A percentile compares a stretch with the other conserved stretches of the same genome.
Evolutionary conservation across 1,284 basidiomycete species (phyloP).

Genomic region (Trichosporon inkin): DNA sequence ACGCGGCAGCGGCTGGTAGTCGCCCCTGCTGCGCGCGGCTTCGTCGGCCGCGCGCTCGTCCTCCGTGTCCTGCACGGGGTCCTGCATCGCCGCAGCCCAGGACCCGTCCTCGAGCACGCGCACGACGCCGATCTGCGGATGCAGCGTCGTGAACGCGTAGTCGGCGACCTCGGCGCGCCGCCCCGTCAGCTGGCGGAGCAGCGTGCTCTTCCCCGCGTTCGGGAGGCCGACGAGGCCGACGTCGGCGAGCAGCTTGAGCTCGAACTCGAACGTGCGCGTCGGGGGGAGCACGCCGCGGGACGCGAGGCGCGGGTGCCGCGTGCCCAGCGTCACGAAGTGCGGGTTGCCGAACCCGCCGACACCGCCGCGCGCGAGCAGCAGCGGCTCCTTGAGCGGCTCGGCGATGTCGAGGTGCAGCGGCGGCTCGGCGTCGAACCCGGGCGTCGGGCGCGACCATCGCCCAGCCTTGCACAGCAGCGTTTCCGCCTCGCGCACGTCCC

Average conservation of each 20-base stretch:
- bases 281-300: conserved; percentile 77
- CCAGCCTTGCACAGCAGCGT: conserved; percentile 61
- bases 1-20: conserved; percentile 28
- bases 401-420: conserved; percentile 64
- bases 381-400: conserved; percentile 54
- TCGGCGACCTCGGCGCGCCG: conserved; percentile 82
- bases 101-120: conserved; percentile 75
- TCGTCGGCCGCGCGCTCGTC: conserved; percentile 58
- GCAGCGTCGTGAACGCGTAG: conserved; percentile 92
- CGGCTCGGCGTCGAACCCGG: conserved; percentile 45
- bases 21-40: conserved; percentile 34
- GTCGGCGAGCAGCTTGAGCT: conserved; percentile 91
- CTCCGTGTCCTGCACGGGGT: conserved; percentile 66
- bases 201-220: conserved; percentile 76
- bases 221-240: conserved; percentile 90
- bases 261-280: conserved; percentile 75
- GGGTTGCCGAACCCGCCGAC: conserved; percentile 85
- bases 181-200: conserved; percentile 83
- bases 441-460: conserved; percentile 45
- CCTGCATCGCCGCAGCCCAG: conserved; percentile 55
- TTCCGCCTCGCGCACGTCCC: conserved; percentile 69
- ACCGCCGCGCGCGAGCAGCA: conserved; percentile 75
- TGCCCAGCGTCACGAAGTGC: conserved; percentile 58
- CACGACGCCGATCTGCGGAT: conserved; percentile 91
- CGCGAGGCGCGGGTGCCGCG: conserved; percentile 72